Base-by-base conservation (phyloP, 495 filamentous ascomycete species). In the Articulospora tetracladia region DNA sequence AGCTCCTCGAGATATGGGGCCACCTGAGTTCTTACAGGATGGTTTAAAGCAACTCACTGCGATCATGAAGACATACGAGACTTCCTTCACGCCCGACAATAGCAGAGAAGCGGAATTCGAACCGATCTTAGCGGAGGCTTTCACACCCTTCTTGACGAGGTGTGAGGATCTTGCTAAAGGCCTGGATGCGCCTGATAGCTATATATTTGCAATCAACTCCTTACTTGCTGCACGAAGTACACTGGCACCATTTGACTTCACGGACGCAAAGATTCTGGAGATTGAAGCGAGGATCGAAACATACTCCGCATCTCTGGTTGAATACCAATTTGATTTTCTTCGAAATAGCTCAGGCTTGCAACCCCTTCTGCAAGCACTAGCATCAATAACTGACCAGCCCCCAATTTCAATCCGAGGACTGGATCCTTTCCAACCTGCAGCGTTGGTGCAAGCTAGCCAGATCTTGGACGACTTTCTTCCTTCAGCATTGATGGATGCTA, bases 401-500 rank as follows among this genome's bases (percentile, higher is more conserved):
- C 61, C 79, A 44, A 39, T 72, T 59, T 27, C 71, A 7, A 80
- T 90, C n/a, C 74, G 78, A 19, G 72, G 63, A 12, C 76, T 88
- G 13, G 73, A 79, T 0, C 73, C 82, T 20, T 86, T 93, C 69
- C 84, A 89, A 57, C 82, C 86, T 0, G 76, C 81, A 13, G 72
- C 81, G 2, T 79, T 97, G 23, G 73, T 79, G 13, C 69, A 75
- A 34, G 85, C 86, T 7, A 88, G 87, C 67, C 90, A 95, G 66
- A 80, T 82, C 25, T 83, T 98, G 3, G 95, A 98, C 70, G 86
- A 90, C 63, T 98, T 97, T 73, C 79, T 98, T 22, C 92, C 93
- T 0, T 93, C 90, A 10, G 94, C 93, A 10, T 74, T 96, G 19
- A 94, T 97, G 83, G 94, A 98, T 69, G 91, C 93, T 2, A 81